Conservation (phyloP, 2,329 filamentous ascomycete genomes). For the Xylaria sp. region DNA sequence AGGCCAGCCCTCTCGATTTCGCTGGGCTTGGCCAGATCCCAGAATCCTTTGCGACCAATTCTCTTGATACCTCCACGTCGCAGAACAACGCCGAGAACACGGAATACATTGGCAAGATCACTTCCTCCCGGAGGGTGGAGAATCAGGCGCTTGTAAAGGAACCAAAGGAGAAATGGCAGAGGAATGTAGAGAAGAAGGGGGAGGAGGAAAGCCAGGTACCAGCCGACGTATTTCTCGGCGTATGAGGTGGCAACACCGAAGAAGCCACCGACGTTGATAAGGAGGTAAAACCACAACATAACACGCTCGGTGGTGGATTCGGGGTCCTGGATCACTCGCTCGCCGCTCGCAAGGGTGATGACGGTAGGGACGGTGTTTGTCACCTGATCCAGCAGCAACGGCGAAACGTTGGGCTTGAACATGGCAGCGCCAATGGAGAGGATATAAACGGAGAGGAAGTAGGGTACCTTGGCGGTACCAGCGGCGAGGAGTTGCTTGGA, state of each 20-base stretch:
- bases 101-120: conserved; percentile 58
- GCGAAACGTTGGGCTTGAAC: conserved; percentile 80
- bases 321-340: conserved; percentile 76
- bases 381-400: conserved; percentile 75
- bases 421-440: conserved; percentile 70
- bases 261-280: conserved; percentile 66
- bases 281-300: conserved; percentile 72
- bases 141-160: conserved; percentile 56
- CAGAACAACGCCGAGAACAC: conserved; percentile 55
- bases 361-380: conserved; percentile 65
- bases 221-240: conserved; percentile 62
- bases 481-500: conserved; percentile 57
- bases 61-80: conserved; percentile 54
- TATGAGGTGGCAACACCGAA: conserved; percentile 64
- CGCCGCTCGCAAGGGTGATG: conserved; percentile 63
- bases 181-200: conserved; percentile 58
- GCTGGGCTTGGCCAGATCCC: conserved; percentile 69
- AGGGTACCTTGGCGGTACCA: conserved; percentile 62
- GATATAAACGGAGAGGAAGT: conserved; percentile 64
- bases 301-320: conserved; percentile 72
- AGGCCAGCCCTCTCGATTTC: conserved; percentile 59
- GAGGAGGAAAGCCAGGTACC: conserved; percentile 61
- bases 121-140: conserved; percentile 59
- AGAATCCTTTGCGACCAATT: conserved; percentile 62
- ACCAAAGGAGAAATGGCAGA: conserved; percentile 56